Evolutionary conservation across 179 eudicot species (phyloP), one percentile per base, ranked within the genome.

Genomic region (Beta corolliflora): DNA sequence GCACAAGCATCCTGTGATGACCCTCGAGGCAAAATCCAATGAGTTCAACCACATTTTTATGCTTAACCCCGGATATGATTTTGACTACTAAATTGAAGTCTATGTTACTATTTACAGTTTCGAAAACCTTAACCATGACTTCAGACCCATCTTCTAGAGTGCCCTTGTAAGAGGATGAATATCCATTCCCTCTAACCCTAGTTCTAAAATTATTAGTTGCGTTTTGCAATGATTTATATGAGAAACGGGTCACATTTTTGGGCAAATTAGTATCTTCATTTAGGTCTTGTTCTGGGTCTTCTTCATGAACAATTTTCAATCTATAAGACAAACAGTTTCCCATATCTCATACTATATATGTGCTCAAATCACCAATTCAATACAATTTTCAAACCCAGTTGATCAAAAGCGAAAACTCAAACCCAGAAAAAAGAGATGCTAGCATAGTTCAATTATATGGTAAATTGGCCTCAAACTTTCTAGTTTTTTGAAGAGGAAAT

Each of bases 171-270:
- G 48, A 76, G 1, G 56, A 19, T 16, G 54, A 21, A 45, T 3
- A 65, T 21, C 67, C 79, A 58, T 21, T 69, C 10, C 0, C 0
- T 9, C 61, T 53, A 8, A 74, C 41, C n/a, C 9, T 14, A 50
- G 7, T 52, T 4, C 9, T 46, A 67, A 81, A 74, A 63, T 46
- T 41, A 5, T 75, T 65, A 10, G 83, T 81, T 67, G 79, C 83
- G 55, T 56, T 66, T 41, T 74, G 0, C 55, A 81, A 36, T 14
- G 63, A 18, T 66, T 53, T 54, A 10, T 5, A 52, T 5, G 83
- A 65, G 69, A 81, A 80, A 58, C n/a, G 10, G 5, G 16, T 65
- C 46, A 65, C 55, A 58, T 41, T 36, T 55, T 19, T 3, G 1
- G 7, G 14, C 4, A 75, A 16, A 16, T 7, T 69, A 29, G 15